phyloP scores from a whole-genome alignment of 768 basidiomycete species.

The Suillus weaverae region DNA sequence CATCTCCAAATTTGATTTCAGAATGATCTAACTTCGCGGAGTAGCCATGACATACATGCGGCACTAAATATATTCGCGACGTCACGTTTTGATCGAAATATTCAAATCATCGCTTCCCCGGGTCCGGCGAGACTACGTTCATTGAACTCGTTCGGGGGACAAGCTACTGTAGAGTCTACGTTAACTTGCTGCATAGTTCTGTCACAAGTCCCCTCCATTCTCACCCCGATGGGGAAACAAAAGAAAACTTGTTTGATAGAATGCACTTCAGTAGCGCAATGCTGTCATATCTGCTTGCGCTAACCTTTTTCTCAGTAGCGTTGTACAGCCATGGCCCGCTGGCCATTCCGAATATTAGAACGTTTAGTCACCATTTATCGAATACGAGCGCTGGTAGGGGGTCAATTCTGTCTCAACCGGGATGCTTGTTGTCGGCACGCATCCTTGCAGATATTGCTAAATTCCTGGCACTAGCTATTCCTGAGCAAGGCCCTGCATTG shows the following conservation, averaged over 20 bases:
- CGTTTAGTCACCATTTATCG: neutral
- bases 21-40: neutral
- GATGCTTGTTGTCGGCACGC: slow-evolving; percentile 59
- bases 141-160: neutral
- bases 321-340: no score
- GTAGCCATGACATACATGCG: neutral
- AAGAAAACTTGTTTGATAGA: neutral
- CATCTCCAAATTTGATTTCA: no score
- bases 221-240: no score
- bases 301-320: neutral
- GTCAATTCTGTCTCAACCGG: slow-evolving; percentile 33
- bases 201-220: no score
- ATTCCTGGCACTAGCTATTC: slow-evolving; percentile 63
- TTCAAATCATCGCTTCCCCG: neutral
- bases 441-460: slow-evolving; percentile 56
- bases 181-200: no score
- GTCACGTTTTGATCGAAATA: neutral
- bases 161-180: no score
- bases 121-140: neutral
- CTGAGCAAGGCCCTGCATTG: slow-evolving; percentile 57
- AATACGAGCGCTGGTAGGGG: neutral
- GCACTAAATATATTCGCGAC: neutral
- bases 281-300: neutral
- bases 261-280: neutral
- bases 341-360: no score